phyloP scores from a whole-genome alignment of 2,329 filamentous ascomycete species.

The Verruconis gallopava region DNA sequence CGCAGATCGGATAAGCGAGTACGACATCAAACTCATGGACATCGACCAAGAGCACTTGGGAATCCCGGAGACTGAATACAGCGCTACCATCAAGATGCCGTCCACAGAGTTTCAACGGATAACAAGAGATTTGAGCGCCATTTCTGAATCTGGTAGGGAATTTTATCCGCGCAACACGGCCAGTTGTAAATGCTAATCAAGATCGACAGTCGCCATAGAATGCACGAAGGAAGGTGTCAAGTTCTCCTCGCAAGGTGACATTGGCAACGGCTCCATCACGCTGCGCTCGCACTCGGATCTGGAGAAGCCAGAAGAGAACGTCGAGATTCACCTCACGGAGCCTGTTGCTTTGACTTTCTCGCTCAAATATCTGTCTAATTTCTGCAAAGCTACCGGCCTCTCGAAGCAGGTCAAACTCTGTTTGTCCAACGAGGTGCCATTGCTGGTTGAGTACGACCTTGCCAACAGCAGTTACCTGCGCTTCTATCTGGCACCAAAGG shows the following conservation, averaged over 20 bases:
- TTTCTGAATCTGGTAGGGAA: conserved; percentile 79
- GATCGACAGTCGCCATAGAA: conserved; percentile 87
- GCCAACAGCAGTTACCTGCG: conserved; percentile 80
- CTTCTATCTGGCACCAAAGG: conserved; percentile 98
- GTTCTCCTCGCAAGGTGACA: conserved; percentile 86
- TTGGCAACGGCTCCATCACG: conserved; percentile 87
- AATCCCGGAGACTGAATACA: conserved; percentile 98
- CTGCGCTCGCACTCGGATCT: conserved; percentile 79
- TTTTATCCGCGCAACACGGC: neutral
- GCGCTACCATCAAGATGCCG: conserved; percentile 81
- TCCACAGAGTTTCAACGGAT: conserved; percentile 86
- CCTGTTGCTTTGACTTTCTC: conserved; percentile 93
- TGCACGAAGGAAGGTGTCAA: conserved; percentile 95
- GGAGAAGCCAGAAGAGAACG: conserved; percentile 75
- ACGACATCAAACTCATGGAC: conserved; percentile 99
- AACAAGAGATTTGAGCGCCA: conserved; percentile 76
- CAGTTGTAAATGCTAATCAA: conserved; percentile 3
- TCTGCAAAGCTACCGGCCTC: conserved; percentile 91
- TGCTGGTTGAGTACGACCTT: conserved; percentile 84
- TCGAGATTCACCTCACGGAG: conserved; percentile 83
- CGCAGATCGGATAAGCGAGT: conserved; percentile 89
- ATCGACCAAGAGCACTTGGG: conserved; percentile 99
- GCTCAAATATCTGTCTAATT: conserved; percentile 98
- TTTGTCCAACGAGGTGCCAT: conserved; percentile 88
- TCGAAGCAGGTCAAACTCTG: conserved; percentile 77